Evolutionary conservation across 164 flowering plant genomes (phyloP), one percentile per base, ranked within the genome.

Genomic region (Paratinospora sagittata): DNA sequence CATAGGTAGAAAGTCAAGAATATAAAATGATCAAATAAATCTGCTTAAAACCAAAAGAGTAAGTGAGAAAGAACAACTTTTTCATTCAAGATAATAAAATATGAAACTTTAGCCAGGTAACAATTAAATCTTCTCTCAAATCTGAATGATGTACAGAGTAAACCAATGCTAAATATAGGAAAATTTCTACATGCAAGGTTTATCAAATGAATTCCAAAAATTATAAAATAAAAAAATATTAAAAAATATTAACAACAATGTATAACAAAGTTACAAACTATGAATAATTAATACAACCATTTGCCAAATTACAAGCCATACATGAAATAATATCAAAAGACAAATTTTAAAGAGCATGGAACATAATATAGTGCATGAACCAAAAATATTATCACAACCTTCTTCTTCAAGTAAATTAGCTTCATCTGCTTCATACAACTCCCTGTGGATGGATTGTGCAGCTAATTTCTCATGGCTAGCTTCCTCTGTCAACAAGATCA

Each of bases 321-420:
- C 21, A 55, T 55, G 61, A 55, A 6, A 43, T 43, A 43, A 14
- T 43, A 43, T 43, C 13, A 43, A 43, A 55, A 55, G 24, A 55
- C 61, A n/a, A 8, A 41, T 55, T 52, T 52, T 55, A n/a, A 55
- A 55, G 61, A 55, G 24, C 21, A 55, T 55, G 24, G 11, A 21
- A 4, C 8, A 9, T 55, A 55, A 23, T n/a, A 19, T 19, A 17
- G 21, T 6, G 61, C 61, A 14, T 34, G 37, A 6, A 49, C 33
- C 33, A 77, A 70, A 49, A 66, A 70, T 27, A 10, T 45, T 34
- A 3, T 68, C 58, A 27, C 66, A 73, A 90, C 97, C 97, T 82
- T 89, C 87, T 84, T 90, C 96, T 67, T 84, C 91, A 73, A 92
- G 87, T 80, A 92, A 85, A 84, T 92, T 92, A 67, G 89, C 84